phyloP scores from a whole-genome alignment of 108 stramenopile genomes.

The Nitzschia sp. region DNA sequence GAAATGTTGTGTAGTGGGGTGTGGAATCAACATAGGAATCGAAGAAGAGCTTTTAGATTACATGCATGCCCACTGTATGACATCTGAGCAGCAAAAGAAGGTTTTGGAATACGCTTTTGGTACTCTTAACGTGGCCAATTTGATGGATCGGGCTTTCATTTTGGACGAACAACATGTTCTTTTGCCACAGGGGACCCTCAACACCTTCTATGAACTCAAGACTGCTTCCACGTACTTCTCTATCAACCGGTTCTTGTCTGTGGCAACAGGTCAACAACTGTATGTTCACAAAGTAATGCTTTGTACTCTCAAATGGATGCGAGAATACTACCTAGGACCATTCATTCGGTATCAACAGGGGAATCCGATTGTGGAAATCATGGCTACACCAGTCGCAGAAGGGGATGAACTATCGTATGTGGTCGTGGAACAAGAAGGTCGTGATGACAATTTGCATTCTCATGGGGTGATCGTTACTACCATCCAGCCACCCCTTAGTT shows the following conservation, averaged over 20 bases:
- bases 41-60: slow-evolving; percentile 21
- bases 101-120: slow-evolving; percentile 9
- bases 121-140: slow-evolving; percentile 13
- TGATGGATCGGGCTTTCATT: slow-evolving; percentile 25
- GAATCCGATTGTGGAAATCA: slow-evolving; percentile 18
- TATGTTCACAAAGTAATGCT: slow-evolving; percentile 30
- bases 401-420: slow-evolving; percentile 16
- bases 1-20: slow-evolving; percentile 27
- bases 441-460: not conserved
- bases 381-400: slow-evolving; percentile 13
- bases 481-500: not conserved
- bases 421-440: not conserved
- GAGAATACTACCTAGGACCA: slow-evolving; percentile 24
- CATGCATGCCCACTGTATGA: slow-evolving; percentile 15
- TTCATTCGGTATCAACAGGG: slow-evolving; percentile 31
- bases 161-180: slow-evolving; percentile 23
- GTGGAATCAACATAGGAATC: slow-evolving; percentile 16
- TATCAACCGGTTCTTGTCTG: slow-evolving; percentile 9
- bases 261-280: slow-evolving; percentile 5
- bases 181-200: slow-evolving; percentile 24
- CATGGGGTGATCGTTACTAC: slow-evolving; percentile 14
- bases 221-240: slow-evolving; percentile 23
- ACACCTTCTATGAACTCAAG: slow-evolving; percentile 29
- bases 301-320: slow-evolving; percentile 24
- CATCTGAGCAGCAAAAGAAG: slow-evolving; percentile 10